These are phyloP conservation scores for Ophiostoma pallidulum DNA, from an alignment of 2,329 filamentous ascomycete species.

Conservation along the genomic window DNA sequence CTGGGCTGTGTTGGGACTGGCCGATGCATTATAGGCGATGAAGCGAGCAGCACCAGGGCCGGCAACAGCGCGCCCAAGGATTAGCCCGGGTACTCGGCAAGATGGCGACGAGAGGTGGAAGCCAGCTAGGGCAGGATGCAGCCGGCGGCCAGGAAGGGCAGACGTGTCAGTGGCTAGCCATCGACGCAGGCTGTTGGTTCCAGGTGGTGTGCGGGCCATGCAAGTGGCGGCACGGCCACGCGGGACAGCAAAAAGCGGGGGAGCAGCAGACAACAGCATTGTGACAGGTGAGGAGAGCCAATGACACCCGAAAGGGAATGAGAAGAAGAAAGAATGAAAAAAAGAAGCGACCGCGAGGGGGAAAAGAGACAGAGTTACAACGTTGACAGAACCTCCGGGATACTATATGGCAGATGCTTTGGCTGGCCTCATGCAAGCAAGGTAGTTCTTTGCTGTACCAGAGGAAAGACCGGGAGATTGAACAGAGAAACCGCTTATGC, in stretches of 20 bases:
- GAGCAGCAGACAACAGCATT: not conserved
- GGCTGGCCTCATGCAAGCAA: too few species aligned
- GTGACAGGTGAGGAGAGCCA: too few species aligned
- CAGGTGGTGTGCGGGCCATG: not conserved
- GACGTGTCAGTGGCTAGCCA: slow-evolving; percentile 1
- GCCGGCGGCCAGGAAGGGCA: not conserved
- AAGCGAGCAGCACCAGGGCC: not conserved
- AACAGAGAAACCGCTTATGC: too few species aligned
- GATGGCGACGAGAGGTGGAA: not conserved
- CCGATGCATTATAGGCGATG: slow-evolving; percentile 3
- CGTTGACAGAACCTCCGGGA: too few species aligned
- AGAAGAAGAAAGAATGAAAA: not conserved
- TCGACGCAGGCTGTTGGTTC: not conserved
- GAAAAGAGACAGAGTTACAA: too few species aligned
- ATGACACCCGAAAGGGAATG: too few species aligned
- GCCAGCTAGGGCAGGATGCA: not conserved
- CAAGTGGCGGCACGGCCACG: not conserved
- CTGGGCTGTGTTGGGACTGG: not conserved
- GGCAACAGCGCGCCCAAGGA: not conserved
- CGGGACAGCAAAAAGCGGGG: slow-evolving; percentile 2
- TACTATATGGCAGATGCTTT: too few species aligned
- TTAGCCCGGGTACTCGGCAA: not conserved
- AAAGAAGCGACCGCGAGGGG: too few species aligned
- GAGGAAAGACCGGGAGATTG: too few species aligned
- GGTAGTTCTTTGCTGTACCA: too few species aligned